Evolutionary conservation across 345 rosid genomes (phyloP).

Genomic region (Populus tremula): DNA sequence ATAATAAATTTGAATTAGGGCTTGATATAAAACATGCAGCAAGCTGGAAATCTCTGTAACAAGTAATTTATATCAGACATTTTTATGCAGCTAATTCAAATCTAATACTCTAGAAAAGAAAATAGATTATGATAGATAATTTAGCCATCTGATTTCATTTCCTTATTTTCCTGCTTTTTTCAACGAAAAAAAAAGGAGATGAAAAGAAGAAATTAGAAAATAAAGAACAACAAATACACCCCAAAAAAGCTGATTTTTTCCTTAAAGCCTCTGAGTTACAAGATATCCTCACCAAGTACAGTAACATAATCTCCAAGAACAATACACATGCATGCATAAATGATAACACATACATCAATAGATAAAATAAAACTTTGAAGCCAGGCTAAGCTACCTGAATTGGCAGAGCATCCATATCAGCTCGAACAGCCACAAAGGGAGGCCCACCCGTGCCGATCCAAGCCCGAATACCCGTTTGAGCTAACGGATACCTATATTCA

Average conservation of each 20-base stretch:
- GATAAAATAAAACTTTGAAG: not conserved
- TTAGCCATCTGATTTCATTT: not conserved
- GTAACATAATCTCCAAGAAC: not conserved
- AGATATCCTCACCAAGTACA: not conserved
- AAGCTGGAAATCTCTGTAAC: not conserved
- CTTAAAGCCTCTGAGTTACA: not conserved
- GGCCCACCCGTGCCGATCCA: constrained; percentile 18
- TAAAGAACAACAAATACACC: too few species aligned
- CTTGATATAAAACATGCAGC: not conserved
- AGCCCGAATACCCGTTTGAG: constrained; percentile 25
- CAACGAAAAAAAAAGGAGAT: not conserved
- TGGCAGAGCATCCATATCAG: constrained; percentile 31
- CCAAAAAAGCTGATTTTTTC: not conserved
- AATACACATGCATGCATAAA: not conserved
- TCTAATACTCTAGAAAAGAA: not conserved
- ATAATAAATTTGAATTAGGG: not conserved
- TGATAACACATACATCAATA: not conserved
- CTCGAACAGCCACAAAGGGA: constrained; percentile 25
- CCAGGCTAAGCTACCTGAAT: constrained; percentile 13
- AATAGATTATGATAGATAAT: not conserved
- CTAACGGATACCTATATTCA: constrained; percentile 21
- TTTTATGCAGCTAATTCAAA: not conserved
- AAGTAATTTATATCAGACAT: not conserved
- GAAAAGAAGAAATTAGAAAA: not conserved
- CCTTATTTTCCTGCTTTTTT: not conserved